Evolutionary conservation across 148 eudicot species (phyloP).

Genomic region (Silene conica): DNA sequence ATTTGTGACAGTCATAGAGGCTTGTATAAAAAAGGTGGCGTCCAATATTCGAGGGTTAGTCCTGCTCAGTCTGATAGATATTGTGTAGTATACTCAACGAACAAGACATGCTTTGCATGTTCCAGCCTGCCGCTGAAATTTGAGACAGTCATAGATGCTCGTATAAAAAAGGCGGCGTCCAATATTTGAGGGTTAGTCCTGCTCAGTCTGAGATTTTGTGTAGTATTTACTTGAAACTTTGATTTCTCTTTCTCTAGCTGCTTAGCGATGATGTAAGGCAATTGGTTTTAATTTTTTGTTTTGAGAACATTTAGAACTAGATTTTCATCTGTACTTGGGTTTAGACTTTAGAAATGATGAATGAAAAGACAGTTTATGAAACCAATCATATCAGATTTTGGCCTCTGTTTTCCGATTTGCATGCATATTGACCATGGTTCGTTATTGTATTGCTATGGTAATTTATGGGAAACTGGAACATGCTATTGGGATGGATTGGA

Average conservation of each 20-base stretch:
- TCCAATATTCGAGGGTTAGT: neutral
- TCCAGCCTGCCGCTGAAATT: no score
- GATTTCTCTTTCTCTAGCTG: neutral
- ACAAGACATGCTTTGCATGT: no score
- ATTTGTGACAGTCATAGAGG: constrained; percentile 65
- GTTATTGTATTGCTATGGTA: neutral
- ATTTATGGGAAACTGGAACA: no score
- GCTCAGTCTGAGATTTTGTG: neutral
- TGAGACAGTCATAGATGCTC: no score
- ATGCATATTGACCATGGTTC: neutral
- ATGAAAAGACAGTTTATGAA: no score
- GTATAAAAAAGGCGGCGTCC: no score
- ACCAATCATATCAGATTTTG: constrained; percentile 3
- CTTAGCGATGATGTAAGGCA: neutral
- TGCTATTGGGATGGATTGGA: neutral
- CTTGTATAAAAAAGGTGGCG: constrained; percentile 48
- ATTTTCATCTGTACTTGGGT: neutral
- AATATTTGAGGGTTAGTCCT: no score
- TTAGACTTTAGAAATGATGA: neutral
- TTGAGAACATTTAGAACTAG: neutral
- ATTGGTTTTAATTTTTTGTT: neutral
- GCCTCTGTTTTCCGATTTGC: neutral
- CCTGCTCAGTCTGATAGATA: neutral
- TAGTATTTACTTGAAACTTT: neutral
- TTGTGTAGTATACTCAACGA: neutral